Evolutionary conservation across 306 rosid species (phyloP), one percentile per base, ranked within the genome.

Genomic region (Crotalaria pallida): DNA sequence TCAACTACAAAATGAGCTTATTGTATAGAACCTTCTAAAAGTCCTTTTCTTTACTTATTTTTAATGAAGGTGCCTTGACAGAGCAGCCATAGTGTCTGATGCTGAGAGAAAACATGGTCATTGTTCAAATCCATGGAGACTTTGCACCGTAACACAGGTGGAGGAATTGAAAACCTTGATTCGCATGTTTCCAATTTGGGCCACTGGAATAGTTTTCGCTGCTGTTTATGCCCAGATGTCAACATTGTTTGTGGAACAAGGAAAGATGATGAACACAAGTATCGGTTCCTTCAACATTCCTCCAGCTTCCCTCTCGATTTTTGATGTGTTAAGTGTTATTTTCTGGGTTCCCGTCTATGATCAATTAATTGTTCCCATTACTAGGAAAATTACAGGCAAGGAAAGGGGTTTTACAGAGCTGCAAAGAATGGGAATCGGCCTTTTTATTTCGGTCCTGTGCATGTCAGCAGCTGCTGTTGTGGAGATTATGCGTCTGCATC

Each of bases 151-250:
- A 56, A 94, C 99, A 52, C 96, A 94, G 82, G 91, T 94, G 50
- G 99, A 94, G 84, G 99, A 94, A 73, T 76, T 94, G 63, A 94
- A 94, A 85, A 91, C 88, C 58, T 77, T 90, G 84, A 82, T 94
- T 74, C 99, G 97, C 53, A 90, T 85, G 99, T 90, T 94, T 78
- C 97, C 97, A 18, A 63, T 94, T 40, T 94, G 97, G 99, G 97
- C 99, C 15, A 81, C 92, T 45, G 96, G 96, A 23, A 94, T 94
- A 1, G 84, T 83, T 65, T 94, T 91, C 71, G 34, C 99, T n/a
- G 97, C 97, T 7, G 99, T 94, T 50, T 94, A 85, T 65, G 98
- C 97, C 49, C 97, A 94, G 72, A 87, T 94, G 96, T 91, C 98
- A 26, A 94, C 98, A 8, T 55, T 94, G 88, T 94, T 94, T 74